These are phyloP conservation scores for Chalciporus sp. DNA, from an alignment of 1,284 basidiomycete species.

Conservation along the genomic window DNA sequence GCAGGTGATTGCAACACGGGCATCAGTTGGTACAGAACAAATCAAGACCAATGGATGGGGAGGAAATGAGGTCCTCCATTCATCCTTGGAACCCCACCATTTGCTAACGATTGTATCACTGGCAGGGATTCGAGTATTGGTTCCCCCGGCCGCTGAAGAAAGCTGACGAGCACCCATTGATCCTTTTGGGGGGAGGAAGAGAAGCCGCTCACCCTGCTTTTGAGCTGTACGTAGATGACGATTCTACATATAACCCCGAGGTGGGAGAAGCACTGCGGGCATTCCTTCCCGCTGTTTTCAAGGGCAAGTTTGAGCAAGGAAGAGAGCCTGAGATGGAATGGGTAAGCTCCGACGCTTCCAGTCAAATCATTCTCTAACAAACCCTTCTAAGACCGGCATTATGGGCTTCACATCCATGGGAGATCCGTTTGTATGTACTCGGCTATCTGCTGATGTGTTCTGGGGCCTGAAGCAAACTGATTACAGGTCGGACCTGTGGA, in stretches of 20 bases:
- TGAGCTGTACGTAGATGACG: slow-evolving; percentile 64
- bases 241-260: slow-evolving; percentile 51
- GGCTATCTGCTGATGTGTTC: neutral
- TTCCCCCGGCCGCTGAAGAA: slow-evolving; percentile 65
- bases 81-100: too few species aligned
- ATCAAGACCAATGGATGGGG: slow-evolving; percentile 44
- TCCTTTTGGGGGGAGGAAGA: slow-evolving; percentile 77
- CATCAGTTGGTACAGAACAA: slow-evolving; percentile 43
- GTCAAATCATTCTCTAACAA: neutral
- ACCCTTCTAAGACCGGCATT: slow-evolving; percentile 65
- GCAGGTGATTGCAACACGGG: slow-evolving; percentile 68
- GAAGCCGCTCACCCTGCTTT: slow-evolving; percentile 44
- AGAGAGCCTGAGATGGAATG: slow-evolving; percentile 72
- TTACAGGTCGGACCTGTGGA: slow-evolving; percentile 67
- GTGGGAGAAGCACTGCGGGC: slow-evolving; percentile 53
- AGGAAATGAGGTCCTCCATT: slow-evolving; percentile 40
- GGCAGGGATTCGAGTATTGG: slow-evolving; percentile 69
- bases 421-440: slow-evolving; percentile 67
- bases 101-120: neutral
- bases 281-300: slow-evolving; percentile 64
- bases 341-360: slow-evolving; percentile 41
- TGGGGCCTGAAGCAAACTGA: neutral
- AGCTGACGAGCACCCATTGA: slow-evolving; percentile 46
- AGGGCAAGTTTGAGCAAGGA: slow-evolving; percentile 49
- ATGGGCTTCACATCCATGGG: slow-evolving; percentile 72